Conservation (phyloP, 129 eudicot species). For the Artemisia annua region DNA sequence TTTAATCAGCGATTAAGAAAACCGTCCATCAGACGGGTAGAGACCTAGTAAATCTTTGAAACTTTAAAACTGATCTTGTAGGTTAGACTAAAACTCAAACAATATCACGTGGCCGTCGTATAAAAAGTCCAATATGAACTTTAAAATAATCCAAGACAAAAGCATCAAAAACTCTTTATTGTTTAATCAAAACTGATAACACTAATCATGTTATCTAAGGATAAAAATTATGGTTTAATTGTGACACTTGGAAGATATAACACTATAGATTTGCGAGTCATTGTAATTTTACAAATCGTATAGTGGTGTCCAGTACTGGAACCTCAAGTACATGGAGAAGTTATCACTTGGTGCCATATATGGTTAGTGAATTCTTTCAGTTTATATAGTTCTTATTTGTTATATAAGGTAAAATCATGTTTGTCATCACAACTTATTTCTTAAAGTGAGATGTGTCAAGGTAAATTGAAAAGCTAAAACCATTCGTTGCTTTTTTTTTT, state of each 20-base stretch:
- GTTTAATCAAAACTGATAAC: background rate
- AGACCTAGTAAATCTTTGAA: background rate
- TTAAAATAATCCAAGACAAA: background rate
- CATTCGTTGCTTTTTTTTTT: no score
- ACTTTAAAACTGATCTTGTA: conserved; percentile 13
- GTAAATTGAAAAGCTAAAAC: no score
- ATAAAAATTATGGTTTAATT: conserved; percentile 8
- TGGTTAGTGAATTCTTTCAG: no score
- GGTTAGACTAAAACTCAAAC: conserved; percentile 9
- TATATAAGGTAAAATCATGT: no score
- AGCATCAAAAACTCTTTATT: background rate
- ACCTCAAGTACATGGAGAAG: no score
- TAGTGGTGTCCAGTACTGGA: no score
- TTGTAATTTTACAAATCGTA: background rate
- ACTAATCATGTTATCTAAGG: background rate
- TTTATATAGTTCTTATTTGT: no score
- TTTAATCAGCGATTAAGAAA: no score
- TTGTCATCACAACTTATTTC: no score
- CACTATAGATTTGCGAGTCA: conserved; percentile 4
- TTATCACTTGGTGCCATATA: no score
- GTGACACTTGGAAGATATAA: conserved; percentile 6
- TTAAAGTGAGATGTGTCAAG: no score
- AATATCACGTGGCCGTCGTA: conserved; percentile 1
- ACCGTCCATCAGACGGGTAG: no score
- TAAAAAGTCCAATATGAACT: background rate